Base-by-base conservation (phyloP, 495 filamentous ascomycete species). In the Peziza echinospora region DNA sequence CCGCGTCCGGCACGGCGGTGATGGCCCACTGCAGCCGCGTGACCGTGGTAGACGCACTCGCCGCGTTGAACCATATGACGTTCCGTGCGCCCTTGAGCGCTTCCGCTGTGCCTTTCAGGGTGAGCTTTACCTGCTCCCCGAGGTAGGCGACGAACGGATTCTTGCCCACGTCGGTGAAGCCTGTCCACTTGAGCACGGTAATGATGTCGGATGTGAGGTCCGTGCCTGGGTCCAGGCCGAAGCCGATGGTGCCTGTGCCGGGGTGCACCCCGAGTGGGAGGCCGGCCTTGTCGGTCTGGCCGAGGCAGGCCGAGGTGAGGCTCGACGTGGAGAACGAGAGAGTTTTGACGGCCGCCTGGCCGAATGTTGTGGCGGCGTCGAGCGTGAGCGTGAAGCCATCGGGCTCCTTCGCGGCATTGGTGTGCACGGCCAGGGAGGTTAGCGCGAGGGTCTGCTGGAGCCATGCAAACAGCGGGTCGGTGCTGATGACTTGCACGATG, bases 1-100 rank as follows among this genome's bases (percentile, higher is more conserved):
- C 13, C 13, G 41, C 17, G 13, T 21, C 41, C 28, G 28, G 28
- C 28, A n/a, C n/a, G n/a, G n/a, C 24, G 25, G 28, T 21, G 11
- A 47, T 42, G 11, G 23, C 17, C 46, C 46, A 47, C 21, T 47
- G 28, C 30, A 56, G 45, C 9, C 53, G 44, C 17, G 53, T 16
- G 7, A 43, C 50, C 11, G 51, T 53, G 19, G 24, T 16, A 24
- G 24, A 43, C 23, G 9, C 26, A 2, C 26, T 34, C 19, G 21
- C n/a, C 1, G 53, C 52, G 34, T 51, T 41, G 22, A 56, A 56
- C 53, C 53, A 56, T 9, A 56, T 21, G 5, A 47, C 53, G 24
- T 56, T 56, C 3, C 47, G 41, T 21, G 8, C 9, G 24, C 22
- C 24, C 13, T 37, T 17, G 19, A 17, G 13, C 19, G 30, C 30